Conservation (phyloP, 495 filamentous ascomycete species). For the Aspergillus leporis region DNA sequence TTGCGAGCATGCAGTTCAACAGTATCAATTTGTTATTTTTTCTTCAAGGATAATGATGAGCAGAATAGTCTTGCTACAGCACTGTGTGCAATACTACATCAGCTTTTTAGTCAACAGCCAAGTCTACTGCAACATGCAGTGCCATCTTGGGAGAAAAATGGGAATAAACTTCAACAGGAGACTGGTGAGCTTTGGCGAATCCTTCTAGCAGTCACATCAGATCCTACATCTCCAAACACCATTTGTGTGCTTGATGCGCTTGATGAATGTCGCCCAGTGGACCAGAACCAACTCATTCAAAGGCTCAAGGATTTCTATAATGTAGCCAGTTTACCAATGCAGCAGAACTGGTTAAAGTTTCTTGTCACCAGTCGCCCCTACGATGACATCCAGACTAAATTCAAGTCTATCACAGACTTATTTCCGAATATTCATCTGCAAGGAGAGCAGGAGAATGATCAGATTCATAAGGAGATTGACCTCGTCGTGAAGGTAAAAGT, state of each 20-base stretch:
- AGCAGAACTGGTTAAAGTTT: slow-evolving; percentile 34
- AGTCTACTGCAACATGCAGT: slow-evolving; percentile 30
- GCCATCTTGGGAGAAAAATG: slow-evolving; percentile 27
- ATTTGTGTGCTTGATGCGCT: slow-evolving; percentile 45
- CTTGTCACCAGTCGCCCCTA: slow-evolving; percentile 48
- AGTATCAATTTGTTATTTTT: slow-evolving; percentile 44
- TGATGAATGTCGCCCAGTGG: slow-evolving; percentile 35
- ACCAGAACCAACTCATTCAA: slow-evolving; percentile 25
- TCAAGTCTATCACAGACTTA: slow-evolving; percentile 16
- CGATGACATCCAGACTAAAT: slow-evolving; percentile 29
- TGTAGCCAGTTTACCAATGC: background rate
- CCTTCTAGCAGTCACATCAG: slow-evolving; percentile 22
- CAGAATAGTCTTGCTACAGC: slow-evolving; percentile 32
- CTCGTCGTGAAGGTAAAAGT: slow-evolving; percentile 34
- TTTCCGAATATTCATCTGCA: slow-evolving; percentile 32
- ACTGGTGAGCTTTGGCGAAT: slow-evolving; percentile 33
- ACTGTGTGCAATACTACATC: slow-evolving; percentile 43
- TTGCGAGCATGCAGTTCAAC: slow-evolving; percentile 8
- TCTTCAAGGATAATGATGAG: slow-evolving; percentile 44
- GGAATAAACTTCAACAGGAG: slow-evolving; percentile 22
- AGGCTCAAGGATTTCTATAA: slow-evolving; percentile 18
- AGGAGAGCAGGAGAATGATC: slow-evolving; percentile 37
- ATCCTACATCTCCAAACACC: slow-evolving; percentile 19
- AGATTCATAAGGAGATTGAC: slow-evolving; percentile 39
- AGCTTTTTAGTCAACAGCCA: slow-evolving; percentile 33